These are phyloP conservation scores for Volvariella volvacea DNA, from an alignment of 1,284 basidiomycete genomes.

Conservation along the genomic window DNA sequence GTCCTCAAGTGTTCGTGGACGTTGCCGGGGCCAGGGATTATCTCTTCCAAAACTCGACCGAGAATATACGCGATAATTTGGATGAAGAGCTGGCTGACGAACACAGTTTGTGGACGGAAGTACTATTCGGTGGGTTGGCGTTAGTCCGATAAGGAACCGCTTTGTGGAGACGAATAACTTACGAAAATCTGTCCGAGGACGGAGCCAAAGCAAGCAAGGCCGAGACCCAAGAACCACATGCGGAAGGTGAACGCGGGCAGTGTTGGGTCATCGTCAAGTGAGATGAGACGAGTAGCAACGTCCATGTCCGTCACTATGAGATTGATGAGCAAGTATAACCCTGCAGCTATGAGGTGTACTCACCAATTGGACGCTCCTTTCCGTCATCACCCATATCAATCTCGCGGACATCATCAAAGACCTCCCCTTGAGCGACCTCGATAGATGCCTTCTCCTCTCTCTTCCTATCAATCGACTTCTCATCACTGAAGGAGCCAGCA, in stretches of 20 bases:
- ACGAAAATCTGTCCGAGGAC: conserved; percentile 55
- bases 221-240: conserved; percentile 40
- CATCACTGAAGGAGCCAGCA: too few species aligned
- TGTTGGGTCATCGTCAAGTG: conserved; percentile 51
- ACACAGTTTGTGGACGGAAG: conserved; percentile 51
- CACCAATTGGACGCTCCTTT: conserved; percentile 33
- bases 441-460: conserved; percentile 13
- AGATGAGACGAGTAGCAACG: conserved; percentile 41
- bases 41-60: conserved; percentile 34
- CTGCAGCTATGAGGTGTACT: neutral
- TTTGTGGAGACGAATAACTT: conserved; percentile 12
- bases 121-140: conserved; percentile 20
- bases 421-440: conserved; percentile 19
- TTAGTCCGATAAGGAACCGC: neutral
- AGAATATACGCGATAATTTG: conserved; percentile 41
- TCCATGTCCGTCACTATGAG: conserved; percentile 32
- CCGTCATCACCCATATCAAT: conserved; percentile 31
- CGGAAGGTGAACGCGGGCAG: conserved; percentile 40
- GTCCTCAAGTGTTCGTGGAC: conserved; percentile 24
- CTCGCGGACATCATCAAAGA: conserved; percentile 27
- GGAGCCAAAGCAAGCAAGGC: conserved; percentile 48
- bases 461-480: conserved; percentile 13
- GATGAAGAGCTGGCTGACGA: conserved; percentile 39
- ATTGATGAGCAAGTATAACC: neutral
- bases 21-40: conserved; percentile 39